Evolutionary conservation across 768 basidiomycete genomes (phyloP).

Genomic region (Leccinum uliginosum): DNA sequence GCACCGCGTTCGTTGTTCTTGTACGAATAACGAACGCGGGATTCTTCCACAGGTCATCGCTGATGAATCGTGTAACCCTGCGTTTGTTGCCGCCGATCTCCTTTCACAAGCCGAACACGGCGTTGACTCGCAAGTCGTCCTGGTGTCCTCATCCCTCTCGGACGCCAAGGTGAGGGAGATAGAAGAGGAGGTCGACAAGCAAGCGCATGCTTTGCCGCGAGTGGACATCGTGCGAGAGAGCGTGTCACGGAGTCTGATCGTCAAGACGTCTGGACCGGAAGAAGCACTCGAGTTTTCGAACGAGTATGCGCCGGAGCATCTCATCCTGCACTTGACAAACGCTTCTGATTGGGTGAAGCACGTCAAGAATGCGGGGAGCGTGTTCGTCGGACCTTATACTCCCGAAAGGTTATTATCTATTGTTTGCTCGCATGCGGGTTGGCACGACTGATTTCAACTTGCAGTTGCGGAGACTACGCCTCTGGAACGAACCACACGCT

Average conservation of each 20-base stretch:
- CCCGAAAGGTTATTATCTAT: slow-evolving; percentile 79
- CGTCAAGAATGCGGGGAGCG: slow-evolving; percentile 91
- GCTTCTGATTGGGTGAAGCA: slow-evolving; percentile 58
- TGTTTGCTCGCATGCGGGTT: background rate
- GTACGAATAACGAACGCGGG: slow-evolving; percentile 30
- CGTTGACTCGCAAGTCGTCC: slow-evolving; percentile 95
- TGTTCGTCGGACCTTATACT: slow-evolving; percentile 92
- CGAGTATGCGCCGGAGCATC: slow-evolving; percentile 97
- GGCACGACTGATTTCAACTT: slow-evolving; percentile 7
- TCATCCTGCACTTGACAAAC: slow-evolving; percentile 83
- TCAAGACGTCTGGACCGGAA: slow-evolving; percentile 58
- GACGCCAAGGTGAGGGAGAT: slow-evolving; percentile 62
- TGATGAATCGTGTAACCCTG: slow-evolving; percentile 78
- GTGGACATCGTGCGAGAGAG: slow-evolving; percentile 90
- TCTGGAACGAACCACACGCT: slow-evolving; percentile 99
- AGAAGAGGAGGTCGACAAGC: slow-evolving; percentile 79
- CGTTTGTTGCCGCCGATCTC: slow-evolving; percentile 94
- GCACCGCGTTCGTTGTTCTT: slow-evolving; percentile 41
- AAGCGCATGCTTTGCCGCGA: slow-evolving; percentile 82
- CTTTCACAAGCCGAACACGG: slow-evolving; percentile 99
- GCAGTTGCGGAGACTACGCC: slow-evolving; percentile 95
- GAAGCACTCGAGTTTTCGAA: slow-evolving; percentile 90
- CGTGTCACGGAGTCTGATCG: slow-evolving; percentile 86
- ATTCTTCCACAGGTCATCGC: slow-evolving; percentile 73
- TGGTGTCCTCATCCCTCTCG: slow-evolving; percentile 74